A percentile compares a stretch with the other conserved stretches of the same genome.
Conservation (phyloP, 306 rosid genomes). For the Malus fusca region DNA sequence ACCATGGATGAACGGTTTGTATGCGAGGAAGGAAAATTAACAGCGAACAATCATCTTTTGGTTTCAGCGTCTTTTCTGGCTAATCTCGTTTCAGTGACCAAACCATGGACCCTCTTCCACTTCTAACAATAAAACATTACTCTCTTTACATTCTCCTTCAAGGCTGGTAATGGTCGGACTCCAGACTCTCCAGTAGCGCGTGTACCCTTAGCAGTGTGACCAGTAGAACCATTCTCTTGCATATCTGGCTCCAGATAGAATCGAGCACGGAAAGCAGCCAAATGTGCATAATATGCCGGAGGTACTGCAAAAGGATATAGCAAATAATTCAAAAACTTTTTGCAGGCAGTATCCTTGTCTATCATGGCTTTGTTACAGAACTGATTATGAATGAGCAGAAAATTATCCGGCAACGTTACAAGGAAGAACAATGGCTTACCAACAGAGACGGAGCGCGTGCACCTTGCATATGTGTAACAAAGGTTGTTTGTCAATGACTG, state of each 20-base stretch:
- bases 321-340: not conserved
- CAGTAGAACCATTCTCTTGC: conserved; percentile 59
- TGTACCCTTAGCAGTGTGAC: conserved; percentile 43
- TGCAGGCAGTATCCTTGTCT: not conserved
- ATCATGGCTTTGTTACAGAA: not conserved
- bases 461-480: conserved; percentile 87
- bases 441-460: conserved; percentile 86
- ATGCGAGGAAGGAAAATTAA: conserved; percentile 18
- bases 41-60: conserved; percentile 8
- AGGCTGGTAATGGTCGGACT: conserved; percentile 85
- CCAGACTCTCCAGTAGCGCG: conserved; percentile 51
- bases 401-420: not conserved
- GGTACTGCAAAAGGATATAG: conserved; percentile 52
- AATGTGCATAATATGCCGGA: conserved; percentile 89
- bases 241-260: conserved; percentile 83
- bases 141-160: conserved; percentile 94
- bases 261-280: conserved; percentile 94
- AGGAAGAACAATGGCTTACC: conserved; percentile 43
- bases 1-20: conserved; percentile 6
- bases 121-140: conserved; percentile 89
- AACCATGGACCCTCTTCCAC: conserved; percentile 1
- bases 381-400: not conserved
- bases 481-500: conserved; percentile 84
- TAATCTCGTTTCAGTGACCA: not conserved
- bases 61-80: conserved; percentile 22